Conservation (phyloP, 129 eudicot genomes). For the Flaveria bidentis region DNA sequence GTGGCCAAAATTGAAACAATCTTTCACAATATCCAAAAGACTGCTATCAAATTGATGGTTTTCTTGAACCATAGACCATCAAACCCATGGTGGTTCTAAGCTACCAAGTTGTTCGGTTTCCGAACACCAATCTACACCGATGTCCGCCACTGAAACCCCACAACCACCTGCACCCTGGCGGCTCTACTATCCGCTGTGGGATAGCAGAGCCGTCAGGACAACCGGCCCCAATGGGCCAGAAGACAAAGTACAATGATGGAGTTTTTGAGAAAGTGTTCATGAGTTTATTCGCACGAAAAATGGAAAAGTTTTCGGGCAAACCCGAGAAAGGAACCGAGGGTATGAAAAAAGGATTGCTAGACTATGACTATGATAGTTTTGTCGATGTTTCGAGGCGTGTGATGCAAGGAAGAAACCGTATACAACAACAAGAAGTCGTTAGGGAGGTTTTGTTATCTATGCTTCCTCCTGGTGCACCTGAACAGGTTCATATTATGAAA, state of each 20-base stretch:
- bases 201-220: constrained; percentile 81
- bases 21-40: not conserved
- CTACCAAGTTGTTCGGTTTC: constrained; percentile 50
- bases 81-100: constrained; percentile 60
- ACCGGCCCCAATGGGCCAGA: constrained; percentile 94
- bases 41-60: constrained; percentile 11
- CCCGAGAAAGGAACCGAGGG: constrained; percentile 3
- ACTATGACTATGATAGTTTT: constrained; percentile 82
- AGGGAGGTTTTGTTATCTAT: constrained; percentile 92
- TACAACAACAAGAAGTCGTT: constrained; percentile 88
- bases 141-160: constrained; percentile 13
- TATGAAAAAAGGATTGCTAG: constrained; percentile 60
- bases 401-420: constrained; percentile 77
- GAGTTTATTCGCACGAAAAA: constrained; percentile 83
- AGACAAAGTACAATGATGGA: constrained; percentile 90
- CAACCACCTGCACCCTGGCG: constrained; percentile 2
- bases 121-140: constrained; percentile 27
- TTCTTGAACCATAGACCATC: constrained; percentile 21
- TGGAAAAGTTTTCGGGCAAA: constrained; percentile 69
- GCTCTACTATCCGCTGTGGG: constrained; percentile 53
- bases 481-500: constrained; percentile 45
- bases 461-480: constrained; percentile 99
- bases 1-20: constrained; percentile 46
- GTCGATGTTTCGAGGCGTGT: constrained; percentile 86
- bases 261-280: constrained; percentile 83